Evolutionary conservation across 345 rosid species (phyloP), one percentile per base, ranked within the genome.

Genomic region (Moringa oleifera): DNA sequence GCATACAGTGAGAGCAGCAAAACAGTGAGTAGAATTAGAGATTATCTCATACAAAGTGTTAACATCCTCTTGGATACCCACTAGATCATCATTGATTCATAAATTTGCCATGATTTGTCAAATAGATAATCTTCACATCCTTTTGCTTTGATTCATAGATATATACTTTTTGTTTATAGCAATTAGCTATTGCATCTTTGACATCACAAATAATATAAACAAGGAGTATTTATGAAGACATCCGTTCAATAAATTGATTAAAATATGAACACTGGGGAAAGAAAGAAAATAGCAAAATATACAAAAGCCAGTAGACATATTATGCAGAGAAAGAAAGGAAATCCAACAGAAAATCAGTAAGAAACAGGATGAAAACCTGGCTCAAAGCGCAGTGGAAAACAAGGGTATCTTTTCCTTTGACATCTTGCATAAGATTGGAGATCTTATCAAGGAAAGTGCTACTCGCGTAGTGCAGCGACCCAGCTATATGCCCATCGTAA

Each of bases 361-460:
- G 23, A 56, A 20, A 7, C 24, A 25, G 61, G 5, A 25, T 47
- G 23, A 61, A 57, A 55, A 93, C 97, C 97, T 93, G 96, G 85
- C 98, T 93, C 62, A 93, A 63, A 72, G 98, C 96, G 71, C 98
- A 93, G 59, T 93, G 97, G 71, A 93, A 93, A 63, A 93, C 96
- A 62, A 93, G 87, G 57, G 98, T 93, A 69, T 93, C 97, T 79
- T 90, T 93, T 36, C 90, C 96, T 66, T 83, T 79, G 57, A 88
- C 88, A 24, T 83, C 75, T 47, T 82, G 91, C 62, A 90, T 65
- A 51, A 93, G 88, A 78, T 85, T 71, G 68, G 97, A 62, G 74
- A 93, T 87, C 85, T 69, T 86, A 52, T 90, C 89, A 51, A 71
- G 73, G 76, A 93, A 93, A 4, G 66, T 62, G 62, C 67, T 79